Conservation (phyloP, 495 filamentous ascomycete genomes). For the Podospora conica region DNA sequence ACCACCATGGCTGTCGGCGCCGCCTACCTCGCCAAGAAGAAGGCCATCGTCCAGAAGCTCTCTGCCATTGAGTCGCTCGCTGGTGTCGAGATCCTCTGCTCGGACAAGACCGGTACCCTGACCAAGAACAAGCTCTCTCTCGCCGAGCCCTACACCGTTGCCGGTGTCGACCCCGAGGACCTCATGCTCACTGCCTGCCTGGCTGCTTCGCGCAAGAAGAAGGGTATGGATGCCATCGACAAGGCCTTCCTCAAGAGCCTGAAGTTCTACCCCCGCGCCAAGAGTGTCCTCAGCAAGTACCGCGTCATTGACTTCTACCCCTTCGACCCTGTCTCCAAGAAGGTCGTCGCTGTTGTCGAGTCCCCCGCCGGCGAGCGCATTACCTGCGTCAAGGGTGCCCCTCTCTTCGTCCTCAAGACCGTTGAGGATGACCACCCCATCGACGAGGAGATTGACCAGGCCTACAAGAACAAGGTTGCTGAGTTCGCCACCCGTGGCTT, state of each 20-base stretch:
- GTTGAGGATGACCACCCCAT: constrained; percentile 76
- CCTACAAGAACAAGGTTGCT: constrained; percentile 83
- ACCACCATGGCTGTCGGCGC: constrained; percentile 97
- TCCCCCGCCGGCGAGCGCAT: constrained; percentile 74
- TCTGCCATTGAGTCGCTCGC: constrained; percentile 91
- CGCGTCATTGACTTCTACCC: constrained; percentile 74
- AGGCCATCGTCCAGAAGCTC: constrained; percentile 94
- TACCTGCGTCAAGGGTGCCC: constrained; percentile 86
- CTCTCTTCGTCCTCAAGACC: constrained; percentile 74
- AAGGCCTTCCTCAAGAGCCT: constrained; percentile 86
- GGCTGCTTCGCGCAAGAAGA: constrained; percentile 88
- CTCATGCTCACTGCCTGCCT: constrained; percentile 89
- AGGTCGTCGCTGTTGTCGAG: constrained; percentile 78
- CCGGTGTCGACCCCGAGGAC: constrained; percentile 71
- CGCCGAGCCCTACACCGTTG: constrained; percentile 73
- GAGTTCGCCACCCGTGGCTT: constrained; percentile 90
- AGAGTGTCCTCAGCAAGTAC: constrained; percentile 67
- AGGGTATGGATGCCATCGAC: constrained; percentile 92
- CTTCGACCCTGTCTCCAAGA: constrained; percentile 93
- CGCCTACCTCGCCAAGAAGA: constrained; percentile 88
- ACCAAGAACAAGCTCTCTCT: constrained; percentile 91
- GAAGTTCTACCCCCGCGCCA: constrained; percentile 70
- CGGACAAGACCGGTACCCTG: constrained; percentile 91
- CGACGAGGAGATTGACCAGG: constrained; percentile 62
- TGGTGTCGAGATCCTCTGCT: constrained; percentile 94